Percentiles rank a stretch among this genome's conserved stretches.
Evolutionary conservation across 345 rosid species (phyloP).

Genomic region (Pistacia atlantica): DNA sequence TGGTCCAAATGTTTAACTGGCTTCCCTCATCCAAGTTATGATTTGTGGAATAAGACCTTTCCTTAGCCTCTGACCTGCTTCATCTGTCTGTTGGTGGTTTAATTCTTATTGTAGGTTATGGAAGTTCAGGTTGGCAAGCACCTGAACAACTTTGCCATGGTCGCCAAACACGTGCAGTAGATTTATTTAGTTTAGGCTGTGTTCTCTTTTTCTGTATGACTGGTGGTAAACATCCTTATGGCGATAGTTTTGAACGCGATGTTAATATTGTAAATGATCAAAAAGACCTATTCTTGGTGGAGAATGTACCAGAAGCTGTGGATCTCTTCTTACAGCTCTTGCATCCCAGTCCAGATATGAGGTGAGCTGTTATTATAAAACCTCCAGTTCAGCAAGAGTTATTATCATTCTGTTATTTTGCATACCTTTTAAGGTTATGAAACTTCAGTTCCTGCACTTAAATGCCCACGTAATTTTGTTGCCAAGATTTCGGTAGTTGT

Average conservation of each 20-base stretch:
- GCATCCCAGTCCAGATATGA: constrained; percentile 49
- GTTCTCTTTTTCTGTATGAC: constrained; percentile 77
- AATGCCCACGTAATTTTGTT: too few relatives aligned
- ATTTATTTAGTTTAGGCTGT: constrained; percentile 78
- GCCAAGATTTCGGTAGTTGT: too few relatives aligned
- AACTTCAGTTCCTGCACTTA: not conserved
- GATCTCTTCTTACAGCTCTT: constrained; percentile 64
- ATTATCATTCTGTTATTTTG: not conserved
- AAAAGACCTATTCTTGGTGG: constrained; percentile 64
- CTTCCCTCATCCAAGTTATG: not conserved
- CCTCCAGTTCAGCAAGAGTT: not conserved
- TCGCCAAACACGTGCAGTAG: constrained; percentile 76
- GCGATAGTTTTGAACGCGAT: constrained; percentile 70
- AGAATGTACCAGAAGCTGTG: constrained; percentile 65
- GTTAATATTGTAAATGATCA: constrained; percentile 59
- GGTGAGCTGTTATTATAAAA: constrained; percentile 32
- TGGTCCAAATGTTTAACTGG: not conserved
- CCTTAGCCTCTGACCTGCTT: not conserved
- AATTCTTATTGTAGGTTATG: constrained; percentile 52
- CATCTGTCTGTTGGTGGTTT: not conserved
- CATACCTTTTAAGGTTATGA: not conserved
- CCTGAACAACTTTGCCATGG: constrained; percentile 76
- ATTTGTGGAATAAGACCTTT: not conserved
- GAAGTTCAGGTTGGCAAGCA: constrained; percentile 92
- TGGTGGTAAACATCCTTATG: constrained; percentile 75